Evolutionary conservation across 768 basidiomycete genomes (phyloP).

Genomic region (Tephrocybe sp.): DNA sequence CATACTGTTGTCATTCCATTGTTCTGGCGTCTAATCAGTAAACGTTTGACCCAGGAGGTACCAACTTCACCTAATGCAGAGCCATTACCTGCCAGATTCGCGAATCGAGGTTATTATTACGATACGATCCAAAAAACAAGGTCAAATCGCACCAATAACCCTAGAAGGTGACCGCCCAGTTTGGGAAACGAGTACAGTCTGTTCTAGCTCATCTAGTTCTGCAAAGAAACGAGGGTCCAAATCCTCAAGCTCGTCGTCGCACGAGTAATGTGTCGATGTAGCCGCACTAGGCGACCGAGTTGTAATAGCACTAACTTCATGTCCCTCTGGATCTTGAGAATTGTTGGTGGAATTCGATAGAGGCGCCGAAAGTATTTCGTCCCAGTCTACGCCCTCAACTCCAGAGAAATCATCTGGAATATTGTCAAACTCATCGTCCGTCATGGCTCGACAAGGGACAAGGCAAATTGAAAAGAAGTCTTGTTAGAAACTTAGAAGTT

Average conservation of each 20-base stretch:
- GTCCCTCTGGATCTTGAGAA: conserved; percentile 21
- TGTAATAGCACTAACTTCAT: conserved; percentile 2
- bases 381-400: conserved; percentile 49
- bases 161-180: neutral
- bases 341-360: conserved; percentile 14
- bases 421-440: conserved; percentile 52
- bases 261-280: conserved; percentile 23
- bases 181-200: conserved; percentile 19
- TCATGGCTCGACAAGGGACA: conserved; percentile 20
- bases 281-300: conserved; percentile 14
- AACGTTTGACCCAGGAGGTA: neutral
- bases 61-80: conserved; percentile 6
- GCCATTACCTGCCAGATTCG: neutral
- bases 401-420: conserved; percentile 53
- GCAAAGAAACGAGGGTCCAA: conserved; percentile 36
- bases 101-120: neutral
- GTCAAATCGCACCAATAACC: conserved; percentile 6
- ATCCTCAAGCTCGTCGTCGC: conserved; percentile 30
- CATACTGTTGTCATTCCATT: conserved; percentile 3
- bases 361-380: conserved; percentile 26
- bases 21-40: neutral
- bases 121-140: neutral
- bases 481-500: too few relatives aligned
- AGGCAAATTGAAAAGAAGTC: neutral
- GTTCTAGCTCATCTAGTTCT: conserved; percentile 48